phyloP scores from a whole-genome alignment of 1,139 yeast species.

The Saccharomyces hybrid region DNA sequence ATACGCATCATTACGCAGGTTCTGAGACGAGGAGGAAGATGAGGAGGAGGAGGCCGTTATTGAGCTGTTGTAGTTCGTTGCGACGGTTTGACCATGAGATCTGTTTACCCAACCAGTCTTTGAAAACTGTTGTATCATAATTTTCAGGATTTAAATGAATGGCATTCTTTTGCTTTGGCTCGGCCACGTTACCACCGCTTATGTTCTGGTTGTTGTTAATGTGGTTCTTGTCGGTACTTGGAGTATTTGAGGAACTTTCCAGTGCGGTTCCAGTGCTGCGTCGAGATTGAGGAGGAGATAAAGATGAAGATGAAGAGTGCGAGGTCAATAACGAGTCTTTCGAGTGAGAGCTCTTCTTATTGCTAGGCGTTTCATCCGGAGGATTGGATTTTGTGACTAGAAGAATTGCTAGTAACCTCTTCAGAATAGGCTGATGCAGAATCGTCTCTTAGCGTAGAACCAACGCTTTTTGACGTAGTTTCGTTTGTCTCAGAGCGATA shows the following conservation, averaged over 20 bases:
- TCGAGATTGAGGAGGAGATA: conserved; percentile 1
- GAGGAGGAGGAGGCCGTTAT: background rate
- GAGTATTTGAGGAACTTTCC: background rate
- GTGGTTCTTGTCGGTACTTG: conserved; percentile 1
- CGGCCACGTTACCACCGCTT: background rate
- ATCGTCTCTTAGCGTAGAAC: conserved; percentile 5
- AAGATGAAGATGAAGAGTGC: background rate
- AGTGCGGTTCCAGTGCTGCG: background rate
- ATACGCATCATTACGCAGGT: conserved; percentile 12
- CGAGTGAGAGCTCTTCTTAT: background rate
- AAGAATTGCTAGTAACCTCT: conserved; percentile 3
- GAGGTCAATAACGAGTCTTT: background rate
- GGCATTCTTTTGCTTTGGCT: background rate
- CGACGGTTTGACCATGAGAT: conserved; percentile 37
- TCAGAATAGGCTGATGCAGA: conserved; percentile 8
- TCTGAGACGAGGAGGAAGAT: conserved; percentile 9
- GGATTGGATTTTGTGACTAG: conserved; percentile 1
- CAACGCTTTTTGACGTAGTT: conserved; percentile 5
- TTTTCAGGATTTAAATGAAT: conserved; percentile 26
- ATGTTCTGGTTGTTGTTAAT: background rate
- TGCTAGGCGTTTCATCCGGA: background rate
- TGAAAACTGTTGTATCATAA: conserved; percentile 36
- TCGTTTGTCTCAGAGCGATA: conserved; percentile 6
- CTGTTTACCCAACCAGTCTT: conserved; percentile 44
- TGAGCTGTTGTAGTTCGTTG: conserved; percentile 6